Conservation (phyloP, 2,329 filamentous ascomycete species). For the Aspergillus udagawae region DNA sequence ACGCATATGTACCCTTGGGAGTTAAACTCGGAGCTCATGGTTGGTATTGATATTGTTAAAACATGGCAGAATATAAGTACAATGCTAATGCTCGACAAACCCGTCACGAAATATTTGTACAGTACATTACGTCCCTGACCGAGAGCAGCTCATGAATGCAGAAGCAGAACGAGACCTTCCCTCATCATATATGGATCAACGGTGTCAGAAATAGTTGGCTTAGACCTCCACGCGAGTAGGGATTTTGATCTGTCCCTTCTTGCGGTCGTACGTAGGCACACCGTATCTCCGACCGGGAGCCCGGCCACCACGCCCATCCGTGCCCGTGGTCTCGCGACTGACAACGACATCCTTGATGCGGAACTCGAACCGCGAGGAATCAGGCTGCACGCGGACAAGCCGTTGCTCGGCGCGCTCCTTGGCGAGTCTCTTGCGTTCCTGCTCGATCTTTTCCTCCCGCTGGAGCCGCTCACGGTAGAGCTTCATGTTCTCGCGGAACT, state of each 20-base stretch:
- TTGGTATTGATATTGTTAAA: not conserved
- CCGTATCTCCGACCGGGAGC: slow-evolving; percentile 60
- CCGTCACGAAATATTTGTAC: slow-evolving; percentile 2
- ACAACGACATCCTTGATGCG: slow-evolving; percentile 53
- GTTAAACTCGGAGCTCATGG: not conserved
- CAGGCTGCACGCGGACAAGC: slow-evolving; percentile 41
- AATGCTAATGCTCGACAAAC: slow-evolving; percentile 1
- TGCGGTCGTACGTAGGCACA: slow-evolving; percentile 58
- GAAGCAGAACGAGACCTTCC: not conserved
- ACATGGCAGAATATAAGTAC: slow-evolving; percentile 6
- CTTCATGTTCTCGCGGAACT: slow-evolving; percentile 28
- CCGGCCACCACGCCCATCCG: slow-evolving; percentile 49
- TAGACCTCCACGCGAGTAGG: slow-evolving; percentile 55
- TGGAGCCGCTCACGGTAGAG: slow-evolving; percentile 44
- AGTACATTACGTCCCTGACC: slow-evolving; percentile 43
- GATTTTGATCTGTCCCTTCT: slow-evolving; percentile 61
- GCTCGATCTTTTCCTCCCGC: slow-evolving; percentile 35
- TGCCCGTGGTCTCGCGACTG: slow-evolving; percentile 52
- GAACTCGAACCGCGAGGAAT: slow-evolving; percentile 56
- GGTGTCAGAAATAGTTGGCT: slow-evolving; percentile 57
- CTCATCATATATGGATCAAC: slow-evolving; percentile 42
- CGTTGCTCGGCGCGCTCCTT: slow-evolving; percentile 43
- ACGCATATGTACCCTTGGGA: not conserved
- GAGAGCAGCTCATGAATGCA: not conserved
- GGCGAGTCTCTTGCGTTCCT: slow-evolving; percentile 36